Evolutionary conservation across 2,329 filamentous ascomycete species (phyloP).

Genomic region (Chaetomiaceae sp.): DNA sequence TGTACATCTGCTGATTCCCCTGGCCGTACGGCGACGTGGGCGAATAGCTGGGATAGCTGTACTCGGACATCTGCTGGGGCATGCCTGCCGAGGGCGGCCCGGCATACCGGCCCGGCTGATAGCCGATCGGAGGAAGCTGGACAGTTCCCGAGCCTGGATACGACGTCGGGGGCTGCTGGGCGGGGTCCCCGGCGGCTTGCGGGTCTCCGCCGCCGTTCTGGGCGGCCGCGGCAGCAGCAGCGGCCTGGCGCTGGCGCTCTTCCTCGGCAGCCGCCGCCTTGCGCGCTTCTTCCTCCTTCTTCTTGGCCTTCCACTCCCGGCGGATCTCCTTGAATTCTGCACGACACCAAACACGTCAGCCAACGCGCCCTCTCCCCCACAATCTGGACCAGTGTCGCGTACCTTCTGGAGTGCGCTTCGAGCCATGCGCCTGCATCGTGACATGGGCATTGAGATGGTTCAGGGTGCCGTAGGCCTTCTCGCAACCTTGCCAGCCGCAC

Average conservation of each 20-base stretch:
- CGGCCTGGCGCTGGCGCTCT: constrained; percentile 62
- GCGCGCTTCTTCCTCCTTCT: constrained; percentile 89
- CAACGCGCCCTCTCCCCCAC: too few species aligned
- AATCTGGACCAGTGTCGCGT: constrained; percentile 35
- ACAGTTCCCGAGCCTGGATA: constrained; percentile 55
- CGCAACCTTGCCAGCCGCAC: constrained; percentile 96
- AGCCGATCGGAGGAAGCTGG: constrained; percentile 72
- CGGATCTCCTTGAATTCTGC: constrained; percentile 98
- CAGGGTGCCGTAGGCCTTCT: constrained; percentile 96
- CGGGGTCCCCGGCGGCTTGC: constrained; percentile 45
- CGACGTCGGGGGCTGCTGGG: constrained; percentile 53
- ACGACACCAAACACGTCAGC: constrained; percentile 26
- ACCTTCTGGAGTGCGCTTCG: constrained; percentile 97
- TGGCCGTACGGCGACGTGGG: constrained; percentile 56
- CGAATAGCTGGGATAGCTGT: constrained; percentile 52
- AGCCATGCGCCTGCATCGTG: constrained; percentile 95
- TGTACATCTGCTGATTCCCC: constrained; percentile 56
- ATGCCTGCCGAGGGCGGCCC: constrained; percentile 54
- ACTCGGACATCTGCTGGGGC: constrained; percentile 52
- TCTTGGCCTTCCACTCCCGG: constrained; percentile 99
- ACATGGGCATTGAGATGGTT: constrained; percentile 98
- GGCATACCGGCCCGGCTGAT: constrained; percentile 63
- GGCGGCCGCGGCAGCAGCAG: constrained; percentile 51
- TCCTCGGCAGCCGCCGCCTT: constrained; percentile 73
- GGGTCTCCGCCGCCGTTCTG: constrained; percentile 48